These are phyloP conservation scores for Ceratopteris richardii DNA, from an alignment of 75 land plant species.

Conservation along the genomic window DNA sequence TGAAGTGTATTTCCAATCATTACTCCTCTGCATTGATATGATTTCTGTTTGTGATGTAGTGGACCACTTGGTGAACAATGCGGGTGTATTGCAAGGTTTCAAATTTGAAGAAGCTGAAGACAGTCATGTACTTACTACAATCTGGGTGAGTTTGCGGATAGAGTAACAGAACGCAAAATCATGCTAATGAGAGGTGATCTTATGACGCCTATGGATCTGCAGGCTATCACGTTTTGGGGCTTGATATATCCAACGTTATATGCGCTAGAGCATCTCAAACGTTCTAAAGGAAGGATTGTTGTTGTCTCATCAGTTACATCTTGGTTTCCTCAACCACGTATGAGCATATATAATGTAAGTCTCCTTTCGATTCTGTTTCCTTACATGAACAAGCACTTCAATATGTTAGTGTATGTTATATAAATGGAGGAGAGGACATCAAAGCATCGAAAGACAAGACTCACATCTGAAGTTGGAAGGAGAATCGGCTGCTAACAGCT, in stretches of 20 bases:
- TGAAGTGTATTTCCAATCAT: not conserved
- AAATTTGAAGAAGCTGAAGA: slow-evolving; percentile 65
- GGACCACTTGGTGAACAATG: slow-evolving; percentile 87
- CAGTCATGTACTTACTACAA: too few relatives aligned
- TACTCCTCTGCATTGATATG: too few relatives aligned
- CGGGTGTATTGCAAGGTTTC: slow-evolving; percentile 65
- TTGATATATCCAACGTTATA: slow-evolving; percentile 22
- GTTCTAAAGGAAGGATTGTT: slow-evolving; percentile 20
- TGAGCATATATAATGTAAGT: slow-evolving; percentile 26
- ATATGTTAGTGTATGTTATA: not conserved
- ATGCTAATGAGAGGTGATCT: not conserved
- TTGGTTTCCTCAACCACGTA: slow-evolving; percentile 23
- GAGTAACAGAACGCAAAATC: too few relatives aligned
- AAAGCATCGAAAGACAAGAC: not conserved
- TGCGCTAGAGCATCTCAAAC: slow-evolving; percentile 22
- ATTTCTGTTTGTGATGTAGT: too few relatives aligned
- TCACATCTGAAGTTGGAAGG: too few relatives aligned
- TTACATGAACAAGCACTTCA: not conserved
- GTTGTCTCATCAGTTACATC: slow-evolving; percentile 17
- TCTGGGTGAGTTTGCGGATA: too few relatives aligned
- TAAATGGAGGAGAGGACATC: not conserved
- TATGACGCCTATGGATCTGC: slow-evolving; percentile 16
- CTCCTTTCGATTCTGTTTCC: not conserved
- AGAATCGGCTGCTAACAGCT: too few relatives aligned
- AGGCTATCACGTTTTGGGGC: slow-evolving; percentile 70